Evolutionary conservation across 441 rosid genomes (phyloP).

Genomic region (Syzygium syzygioides): DNA sequence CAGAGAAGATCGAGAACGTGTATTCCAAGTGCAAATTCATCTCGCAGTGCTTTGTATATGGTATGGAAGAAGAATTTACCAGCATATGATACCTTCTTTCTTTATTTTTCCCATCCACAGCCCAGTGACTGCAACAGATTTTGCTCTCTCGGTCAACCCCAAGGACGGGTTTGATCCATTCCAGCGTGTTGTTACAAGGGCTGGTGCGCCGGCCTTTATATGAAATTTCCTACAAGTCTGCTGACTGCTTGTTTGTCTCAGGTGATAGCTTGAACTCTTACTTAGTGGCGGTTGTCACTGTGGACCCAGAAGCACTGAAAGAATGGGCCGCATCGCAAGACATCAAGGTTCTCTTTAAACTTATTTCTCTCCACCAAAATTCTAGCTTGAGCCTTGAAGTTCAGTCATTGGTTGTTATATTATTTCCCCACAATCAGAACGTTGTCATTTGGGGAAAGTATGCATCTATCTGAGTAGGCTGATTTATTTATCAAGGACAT

Average conservation of each 20-base stretch:
- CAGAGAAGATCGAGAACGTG: conserved; percentile 95
- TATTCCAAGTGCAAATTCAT: conserved; percentile 86
- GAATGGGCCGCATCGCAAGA: conserved; percentile 84
- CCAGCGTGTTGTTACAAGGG: not conserved
- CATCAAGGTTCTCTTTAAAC: conserved; percentile 45
- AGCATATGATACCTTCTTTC: not conserved
- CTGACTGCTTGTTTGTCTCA: conserved; percentile 7
- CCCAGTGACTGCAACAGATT: not conserved
- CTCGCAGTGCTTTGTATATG: conserved; percentile 81
- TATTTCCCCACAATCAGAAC: not conserved
- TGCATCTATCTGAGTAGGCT: not conserved
- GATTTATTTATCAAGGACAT: not conserved
- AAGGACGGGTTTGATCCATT: not conserved
- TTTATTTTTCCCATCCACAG: not conserved
- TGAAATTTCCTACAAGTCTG: not conserved
- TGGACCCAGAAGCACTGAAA: conserved; percentile 69
- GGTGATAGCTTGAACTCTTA: conserved; percentile 94
- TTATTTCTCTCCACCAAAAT: not conserved
- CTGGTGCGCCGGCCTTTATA: not conserved
- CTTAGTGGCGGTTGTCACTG: conserved; percentile 78
- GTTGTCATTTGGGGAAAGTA: not conserved
- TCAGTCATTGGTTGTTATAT: not conserved
- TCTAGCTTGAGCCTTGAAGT: not conserved
- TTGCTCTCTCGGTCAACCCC: not conserved
- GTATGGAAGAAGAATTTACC: conserved; percentile 28